These are phyloP conservation scores for Sequoia sempervirens DNA, from an alignment of 75 land plant species.

Conservation along the genomic window DNA sequence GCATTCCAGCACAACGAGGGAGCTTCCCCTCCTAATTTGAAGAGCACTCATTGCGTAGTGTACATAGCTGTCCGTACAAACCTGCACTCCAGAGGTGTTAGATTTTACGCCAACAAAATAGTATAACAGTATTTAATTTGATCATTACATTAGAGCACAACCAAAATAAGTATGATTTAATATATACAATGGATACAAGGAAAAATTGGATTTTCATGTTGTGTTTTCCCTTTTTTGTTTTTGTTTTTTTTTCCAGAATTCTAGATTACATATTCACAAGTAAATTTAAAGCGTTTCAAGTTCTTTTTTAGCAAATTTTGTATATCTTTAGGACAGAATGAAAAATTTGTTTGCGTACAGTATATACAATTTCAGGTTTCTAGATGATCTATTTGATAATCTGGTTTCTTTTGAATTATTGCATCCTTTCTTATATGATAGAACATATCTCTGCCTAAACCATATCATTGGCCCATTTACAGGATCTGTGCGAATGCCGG, in stretches of 20 bases:
- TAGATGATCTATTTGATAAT: neutral
- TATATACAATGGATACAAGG: neutral
- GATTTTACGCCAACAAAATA: too few relatives aligned
- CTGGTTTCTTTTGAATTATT: neutral
- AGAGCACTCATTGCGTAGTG: too few relatives aligned
- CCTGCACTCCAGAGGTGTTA: too few relatives aligned
- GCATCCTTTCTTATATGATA: neutral
- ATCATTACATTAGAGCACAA: neutral
- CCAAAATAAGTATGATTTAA: neutral
- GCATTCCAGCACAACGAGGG: too few relatives aligned
- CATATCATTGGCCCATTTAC: neutral
- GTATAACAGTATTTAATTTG: neutral
- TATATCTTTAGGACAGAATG: neutral
- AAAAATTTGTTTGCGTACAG: neutral
- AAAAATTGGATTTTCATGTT: neutral
- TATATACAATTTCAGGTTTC: neutral
- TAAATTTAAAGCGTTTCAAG: neutral
- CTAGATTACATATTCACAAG: neutral
- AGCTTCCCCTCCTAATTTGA: too few relatives aligned
- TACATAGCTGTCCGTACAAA: too few relatives aligned
- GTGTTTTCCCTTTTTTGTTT: neutral
- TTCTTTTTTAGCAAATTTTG: neutral
- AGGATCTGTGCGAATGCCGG: slow-evolving; percentile 89
- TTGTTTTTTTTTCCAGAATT: neutral
- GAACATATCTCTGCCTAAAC: neutral